Conservation (phyloP, 768 basidiomycete genomes). For the Boletus pseudopeckii region DNA sequence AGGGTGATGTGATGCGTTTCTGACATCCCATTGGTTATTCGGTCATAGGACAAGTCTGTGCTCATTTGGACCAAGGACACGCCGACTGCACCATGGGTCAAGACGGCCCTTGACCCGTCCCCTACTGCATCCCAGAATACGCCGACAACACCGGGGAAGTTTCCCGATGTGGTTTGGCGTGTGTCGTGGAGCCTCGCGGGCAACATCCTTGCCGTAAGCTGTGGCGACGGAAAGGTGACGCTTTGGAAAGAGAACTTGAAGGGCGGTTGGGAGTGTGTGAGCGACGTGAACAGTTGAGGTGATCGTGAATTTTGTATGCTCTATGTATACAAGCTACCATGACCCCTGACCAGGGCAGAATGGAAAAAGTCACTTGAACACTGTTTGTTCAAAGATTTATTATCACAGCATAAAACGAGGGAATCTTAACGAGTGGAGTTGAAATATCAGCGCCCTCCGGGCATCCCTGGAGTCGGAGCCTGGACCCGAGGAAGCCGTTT, state of each 20-base stretch:
- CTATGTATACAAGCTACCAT: too few relatives aligned
- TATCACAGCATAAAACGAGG: too few relatives aligned
- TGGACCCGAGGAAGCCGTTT: too few relatives aligned
- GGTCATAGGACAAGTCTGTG: conserved; percentile 70
- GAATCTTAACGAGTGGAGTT: too few relatives aligned
- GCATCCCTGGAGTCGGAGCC: too few relatives aligned
- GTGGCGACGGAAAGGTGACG: conserved; percentile 96
- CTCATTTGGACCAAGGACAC: conserved; percentile 89
- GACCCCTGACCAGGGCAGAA: too few relatives aligned
- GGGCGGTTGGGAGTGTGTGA: conserved; percentile 96
- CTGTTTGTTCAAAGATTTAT: too few relatives aligned
- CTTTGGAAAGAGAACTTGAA: conserved; percentile 98
- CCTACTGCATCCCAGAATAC: conserved; percentile 43
- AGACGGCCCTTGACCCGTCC: conserved; percentile 75
- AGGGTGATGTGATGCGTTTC: background rate
- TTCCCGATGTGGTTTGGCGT: conserved; percentile 98
- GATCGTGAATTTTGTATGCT: background rate
- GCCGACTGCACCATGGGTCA: conserved; percentile 71
- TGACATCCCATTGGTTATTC: background rate
- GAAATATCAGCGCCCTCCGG: too few relatives aligned
- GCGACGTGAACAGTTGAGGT: conserved; percentile 80
- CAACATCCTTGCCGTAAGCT: conserved; percentile 93
- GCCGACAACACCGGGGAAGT: conserved; percentile 62
- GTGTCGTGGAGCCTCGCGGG: conserved; percentile 97
- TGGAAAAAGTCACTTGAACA: too few relatives aligned